Evolutionary conservation across 495 filamentous ascomycete genomes (phyloP).

Genomic region (Aspergillus bertholletiae): DNA sequence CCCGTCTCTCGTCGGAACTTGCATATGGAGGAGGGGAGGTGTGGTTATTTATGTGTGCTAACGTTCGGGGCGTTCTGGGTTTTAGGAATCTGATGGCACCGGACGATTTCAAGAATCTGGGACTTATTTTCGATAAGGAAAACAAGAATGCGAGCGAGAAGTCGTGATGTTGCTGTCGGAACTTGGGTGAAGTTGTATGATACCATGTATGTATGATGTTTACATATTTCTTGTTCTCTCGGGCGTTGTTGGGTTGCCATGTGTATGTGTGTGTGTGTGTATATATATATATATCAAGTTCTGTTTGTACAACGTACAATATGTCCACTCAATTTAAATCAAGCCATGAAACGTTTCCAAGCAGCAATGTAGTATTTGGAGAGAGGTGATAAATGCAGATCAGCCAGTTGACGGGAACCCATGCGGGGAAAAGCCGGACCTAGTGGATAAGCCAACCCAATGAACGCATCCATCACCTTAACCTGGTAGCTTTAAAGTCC

Average conservation of each 20-base stretch:
- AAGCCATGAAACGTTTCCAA: background rate
- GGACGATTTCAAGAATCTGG: constrained; percentile 90
- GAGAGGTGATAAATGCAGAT: background rate
- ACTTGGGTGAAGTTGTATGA: background rate
- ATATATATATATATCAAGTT: background rate
- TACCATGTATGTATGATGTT: constrained; percentile 2
- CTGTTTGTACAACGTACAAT: constrained; percentile 1
- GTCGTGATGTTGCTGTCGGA: constrained; percentile 1
- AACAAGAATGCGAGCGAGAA: constrained; percentile 1
- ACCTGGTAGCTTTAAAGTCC: background rate
- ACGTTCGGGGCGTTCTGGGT: background rate
- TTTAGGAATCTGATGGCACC: constrained; percentile 89
- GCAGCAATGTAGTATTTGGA: background rate
- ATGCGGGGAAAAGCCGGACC: constrained; percentile 4
- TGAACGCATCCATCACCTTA: background rate
- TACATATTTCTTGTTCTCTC: background rate
- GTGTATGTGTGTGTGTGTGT: no score
- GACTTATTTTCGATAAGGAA: constrained; percentile 60
- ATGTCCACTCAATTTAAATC: background rate
- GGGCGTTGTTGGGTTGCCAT: constrained; percentile 1
- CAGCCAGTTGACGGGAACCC: background rate
- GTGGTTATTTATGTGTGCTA: no score
- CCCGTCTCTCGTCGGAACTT: no score
- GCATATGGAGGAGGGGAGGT: no score
- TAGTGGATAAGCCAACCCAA: background rate